Evolutionary conservation across 2,329 filamentous ascomycete genomes (phyloP).

Genomic region (Falciphora oryzae): DNA sequence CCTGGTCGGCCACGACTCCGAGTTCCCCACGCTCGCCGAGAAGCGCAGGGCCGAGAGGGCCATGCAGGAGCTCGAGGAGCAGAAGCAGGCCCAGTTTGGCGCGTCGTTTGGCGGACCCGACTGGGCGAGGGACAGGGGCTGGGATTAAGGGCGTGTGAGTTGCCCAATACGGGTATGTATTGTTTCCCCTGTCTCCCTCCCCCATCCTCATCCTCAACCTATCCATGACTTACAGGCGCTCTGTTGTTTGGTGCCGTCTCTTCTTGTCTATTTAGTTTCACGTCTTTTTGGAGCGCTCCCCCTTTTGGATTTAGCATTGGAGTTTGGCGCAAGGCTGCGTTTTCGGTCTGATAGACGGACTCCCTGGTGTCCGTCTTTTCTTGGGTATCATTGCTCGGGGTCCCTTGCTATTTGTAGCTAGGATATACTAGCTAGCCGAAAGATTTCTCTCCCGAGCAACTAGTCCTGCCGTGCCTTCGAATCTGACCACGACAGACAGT

Average conservation of each 20-base stretch:
- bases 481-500: too few species aligned
- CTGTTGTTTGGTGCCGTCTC: background rate
- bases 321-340: background rate
- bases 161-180: background rate
- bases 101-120: background rate
- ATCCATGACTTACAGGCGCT: background rate
- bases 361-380: background rate
- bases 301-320: background rate
- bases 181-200: background rate
- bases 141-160: background rate
- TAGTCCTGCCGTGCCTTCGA: too few species aligned
- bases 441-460: too few species aligned
- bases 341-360: background rate
- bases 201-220: too few species aligned
- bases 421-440: too few species aligned
- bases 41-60: constrained; percentile 7
- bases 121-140: background rate
- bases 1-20: constrained; percentile 37
- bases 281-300: background rate
- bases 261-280: background rate
- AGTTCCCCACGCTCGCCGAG: constrained; percentile 32
- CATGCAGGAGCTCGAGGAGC: constrained; percentile 10
- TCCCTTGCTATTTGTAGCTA: too few species aligned
- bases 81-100: constrained; percentile 8
- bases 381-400: background rate